phyloP scores from a whole-genome alignment of 306 rosid genomes.

The Cicer yamashitae region DNA sequence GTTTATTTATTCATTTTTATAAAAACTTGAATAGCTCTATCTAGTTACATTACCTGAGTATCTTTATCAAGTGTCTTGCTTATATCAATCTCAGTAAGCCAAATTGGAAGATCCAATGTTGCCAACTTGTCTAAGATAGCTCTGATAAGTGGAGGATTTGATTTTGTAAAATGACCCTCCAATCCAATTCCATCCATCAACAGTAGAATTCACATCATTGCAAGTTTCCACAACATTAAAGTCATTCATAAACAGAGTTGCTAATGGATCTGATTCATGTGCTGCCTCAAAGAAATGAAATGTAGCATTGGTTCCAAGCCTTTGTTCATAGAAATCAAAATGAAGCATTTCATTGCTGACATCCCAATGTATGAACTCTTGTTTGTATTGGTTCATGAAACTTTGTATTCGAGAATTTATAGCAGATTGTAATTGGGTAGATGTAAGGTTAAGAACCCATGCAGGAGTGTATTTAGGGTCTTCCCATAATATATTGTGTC shows the following conservation, averaged over 20 bases:
- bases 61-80: slow-evolving; percentile 63
- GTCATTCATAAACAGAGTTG: slow-evolving; percentile 85
- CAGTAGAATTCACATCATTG: slow-evolving; percentile 73
- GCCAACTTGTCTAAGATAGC: slow-evolving; percentile 85
- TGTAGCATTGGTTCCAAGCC: slow-evolving; percentile 75
- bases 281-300: slow-evolving; percentile 69
- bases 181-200: slow-evolving; percentile 95
- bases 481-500: slow-evolving; percentile 97
- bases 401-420: slow-evolving; percentile 66
- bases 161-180: slow-evolving; percentile 77
- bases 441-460: slow-evolving; percentile 78
- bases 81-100: slow-evolving; percentile 92
- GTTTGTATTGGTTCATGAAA: slow-evolving; percentile 72
- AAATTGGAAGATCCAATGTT: slow-evolving; percentile 77
- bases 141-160: slow-evolving; percentile 82
- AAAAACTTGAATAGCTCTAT: background rate
- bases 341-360: slow-evolving; percentile 97
- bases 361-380: slow-evolving; percentile 90
- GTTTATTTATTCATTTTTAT: background rate
- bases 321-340: slow-evolving; percentile 84
- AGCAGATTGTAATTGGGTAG: slow-evolving; percentile 56
- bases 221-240: slow-evolving; percentile 94
- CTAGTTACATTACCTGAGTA: slow-evolving; percentile 58
- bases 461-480: slow-evolving; percentile 72
- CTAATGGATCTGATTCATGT: slow-evolving; percentile 76